phyloP scores from a whole-genome alignment of 177 flowering plant species.

The Vitis hybrid region DNA sequence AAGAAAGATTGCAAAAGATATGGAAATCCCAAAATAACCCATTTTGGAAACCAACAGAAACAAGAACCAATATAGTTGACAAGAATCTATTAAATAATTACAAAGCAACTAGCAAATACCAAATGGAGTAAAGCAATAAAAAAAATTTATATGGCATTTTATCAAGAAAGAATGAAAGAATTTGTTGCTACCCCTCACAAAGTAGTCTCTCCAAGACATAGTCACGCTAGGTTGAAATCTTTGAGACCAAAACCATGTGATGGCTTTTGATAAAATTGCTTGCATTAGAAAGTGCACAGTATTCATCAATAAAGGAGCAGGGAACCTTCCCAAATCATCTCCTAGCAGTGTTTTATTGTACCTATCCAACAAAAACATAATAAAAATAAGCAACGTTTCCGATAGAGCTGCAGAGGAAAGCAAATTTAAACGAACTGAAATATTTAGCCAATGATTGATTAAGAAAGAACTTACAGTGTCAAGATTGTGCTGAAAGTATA shows the following conservation, averaged over 20 bases:
- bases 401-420: background rate
- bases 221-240: conserved; percentile 54
- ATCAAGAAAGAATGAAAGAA: background rate
- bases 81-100: background rate
- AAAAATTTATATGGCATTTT: too few relatives aligned
- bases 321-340: conserved; percentile 90
- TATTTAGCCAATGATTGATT: conserved; percentile 1
- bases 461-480: conserved; percentile 70
- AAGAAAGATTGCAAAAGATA: background rate
- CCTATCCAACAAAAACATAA: conserved; percentile 34
- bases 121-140: background rate
- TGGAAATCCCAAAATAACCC: background rate
- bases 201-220: conserved; percentile 95
- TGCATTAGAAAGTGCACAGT: conserved; percentile 95
- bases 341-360: conserved; percentile 92
- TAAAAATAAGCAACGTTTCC: background rate
- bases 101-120: background rate
- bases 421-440: conserved; percentile 1
- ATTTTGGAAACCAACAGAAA: background rate
- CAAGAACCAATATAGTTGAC: background rate
- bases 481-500: conserved; percentile 85
- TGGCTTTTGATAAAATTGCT: conserved; percentile 79
- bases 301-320: conserved; percentile 97
- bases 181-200: conserved; percentile 57
- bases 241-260: conserved; percentile 70